These are phyloP conservation scores for Schizophyllum commune DNA, from an alignment of 1,284 basidiomycete genomes.

Conservation along the genomic window DNA sequence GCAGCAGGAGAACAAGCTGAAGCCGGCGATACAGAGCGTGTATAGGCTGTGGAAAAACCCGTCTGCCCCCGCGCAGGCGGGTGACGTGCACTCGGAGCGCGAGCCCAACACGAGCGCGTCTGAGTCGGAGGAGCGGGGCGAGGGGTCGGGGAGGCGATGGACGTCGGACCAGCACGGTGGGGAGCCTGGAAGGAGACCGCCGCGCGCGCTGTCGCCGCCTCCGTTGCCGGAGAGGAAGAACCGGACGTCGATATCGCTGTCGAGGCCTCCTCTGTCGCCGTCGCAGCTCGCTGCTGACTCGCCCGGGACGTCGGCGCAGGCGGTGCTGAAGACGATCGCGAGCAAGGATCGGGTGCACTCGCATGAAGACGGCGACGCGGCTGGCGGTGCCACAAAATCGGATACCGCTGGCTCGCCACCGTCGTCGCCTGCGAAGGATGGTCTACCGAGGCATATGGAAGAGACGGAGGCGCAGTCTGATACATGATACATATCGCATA, in stretches of 20 bases:
- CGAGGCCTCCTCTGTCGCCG: not conserved
- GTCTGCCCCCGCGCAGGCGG: slow-evolving; percentile 1
- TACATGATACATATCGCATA: not conserved
- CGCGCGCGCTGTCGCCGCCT: slow-evolving; percentile 6
- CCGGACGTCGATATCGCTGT: not conserved
- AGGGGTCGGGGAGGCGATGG: not conserved
- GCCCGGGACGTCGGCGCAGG: slow-evolving; percentile 9
- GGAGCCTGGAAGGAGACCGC: not conserved
- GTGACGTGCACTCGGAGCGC: not conserved
- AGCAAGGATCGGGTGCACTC: slow-evolving; percentile 7
- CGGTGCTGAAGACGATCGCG: slow-evolving; percentile 12
- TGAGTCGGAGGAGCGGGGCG: not conserved
- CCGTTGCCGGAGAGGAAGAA: slow-evolving; percentile 2
- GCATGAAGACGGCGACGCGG: not conserved
- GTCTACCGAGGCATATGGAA: not conserved
- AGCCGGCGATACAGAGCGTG: slow-evolving; percentile 52
- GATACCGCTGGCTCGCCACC: not conserved
- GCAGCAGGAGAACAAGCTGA: slow-evolving; percentile 36
- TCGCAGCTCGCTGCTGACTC: slow-evolving; percentile 2
- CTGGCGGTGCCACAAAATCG: not conserved
- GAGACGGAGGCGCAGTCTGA: not conserved
- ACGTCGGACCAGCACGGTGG: not conserved
- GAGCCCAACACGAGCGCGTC: not conserved
- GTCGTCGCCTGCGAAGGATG: not conserved
- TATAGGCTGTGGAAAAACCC: slow-evolving; percentile 64